Evolutionary conservation across 495 filamentous ascomycete species (phyloP).

Genomic region (Filosporella fistucella): DNA sequence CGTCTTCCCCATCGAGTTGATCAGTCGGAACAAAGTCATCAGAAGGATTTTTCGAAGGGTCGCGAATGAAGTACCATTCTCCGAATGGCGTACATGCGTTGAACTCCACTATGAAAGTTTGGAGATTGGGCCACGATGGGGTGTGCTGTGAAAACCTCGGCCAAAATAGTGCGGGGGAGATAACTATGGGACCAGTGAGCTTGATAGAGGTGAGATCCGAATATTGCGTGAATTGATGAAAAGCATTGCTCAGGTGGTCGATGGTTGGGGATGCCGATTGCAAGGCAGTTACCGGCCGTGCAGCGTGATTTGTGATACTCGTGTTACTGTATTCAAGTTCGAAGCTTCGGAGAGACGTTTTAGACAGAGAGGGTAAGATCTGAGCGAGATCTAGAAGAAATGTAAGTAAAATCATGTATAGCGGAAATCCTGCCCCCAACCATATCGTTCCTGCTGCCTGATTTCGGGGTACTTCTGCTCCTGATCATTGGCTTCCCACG

Average conservation of each 20-base stretch:
- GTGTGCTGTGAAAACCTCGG: background rate
- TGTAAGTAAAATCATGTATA: too few species aligned
- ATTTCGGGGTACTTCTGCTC: background rate
- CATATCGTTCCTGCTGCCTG: background rate
- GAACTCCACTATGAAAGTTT: background rate
- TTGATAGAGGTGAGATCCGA: background rate
- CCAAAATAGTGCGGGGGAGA: background rate
- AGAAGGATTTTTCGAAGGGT: background rate
- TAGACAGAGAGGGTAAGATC: background rate
- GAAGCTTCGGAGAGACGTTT: background rate
- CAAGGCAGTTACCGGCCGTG: background rate
- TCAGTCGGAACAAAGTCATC: too few species aligned
- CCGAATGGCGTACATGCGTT: background rate
- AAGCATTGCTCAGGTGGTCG: background rate
- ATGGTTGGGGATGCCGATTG: background rate
- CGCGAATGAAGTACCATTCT: background rate
- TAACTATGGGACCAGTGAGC: conserved; percentile 2
- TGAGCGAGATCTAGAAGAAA: background rate
- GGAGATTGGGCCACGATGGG: background rate
- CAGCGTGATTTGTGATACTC: background rate
- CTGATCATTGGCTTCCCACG: background rate
- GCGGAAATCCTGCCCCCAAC: too few species aligned
- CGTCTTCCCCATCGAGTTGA: background rate
- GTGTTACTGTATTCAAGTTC: background rate
- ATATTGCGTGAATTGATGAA: conserved; percentile 5